phyloP scores from a whole-genome alignment of 2,329 filamentous ascomycete species.

The Aquanectria penicillioides region DNA sequence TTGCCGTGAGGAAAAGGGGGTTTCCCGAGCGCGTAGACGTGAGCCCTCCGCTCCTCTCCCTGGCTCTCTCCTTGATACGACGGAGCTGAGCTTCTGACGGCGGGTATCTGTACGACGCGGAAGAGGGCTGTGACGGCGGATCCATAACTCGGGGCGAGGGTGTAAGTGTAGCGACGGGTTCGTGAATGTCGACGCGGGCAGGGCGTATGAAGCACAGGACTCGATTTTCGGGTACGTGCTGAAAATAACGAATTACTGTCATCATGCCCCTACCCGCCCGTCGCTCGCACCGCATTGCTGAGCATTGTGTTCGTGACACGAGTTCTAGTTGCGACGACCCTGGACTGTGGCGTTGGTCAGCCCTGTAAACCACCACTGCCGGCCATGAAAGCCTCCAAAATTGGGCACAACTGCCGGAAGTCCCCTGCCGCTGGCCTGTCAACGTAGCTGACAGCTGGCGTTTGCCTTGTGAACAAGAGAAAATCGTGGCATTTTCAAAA shows the following conservation, averaged over 20 bases:
- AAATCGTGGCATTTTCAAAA: no score
- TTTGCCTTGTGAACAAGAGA: no score
- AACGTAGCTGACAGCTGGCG: no score
- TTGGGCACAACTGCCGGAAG: neutral
- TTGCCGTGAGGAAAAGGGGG: neutral
- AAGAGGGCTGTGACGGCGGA: neutral
- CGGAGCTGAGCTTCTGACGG: slow-evolving; percentile 11
- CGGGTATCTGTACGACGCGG: slow-evolving; percentile 2
- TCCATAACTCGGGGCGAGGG: neutral
- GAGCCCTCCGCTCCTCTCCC: neutral
- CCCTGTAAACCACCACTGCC: neutral
- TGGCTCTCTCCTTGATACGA: neutral
- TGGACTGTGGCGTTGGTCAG: neutral
- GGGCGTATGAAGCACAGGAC: neutral
- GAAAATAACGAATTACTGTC: neutral
- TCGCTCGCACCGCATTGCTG: neutral
- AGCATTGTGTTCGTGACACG: neutral
- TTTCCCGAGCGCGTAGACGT: neutral
- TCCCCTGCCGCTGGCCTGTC: no score
- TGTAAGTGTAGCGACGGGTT: slow-evolving; percentile 2
- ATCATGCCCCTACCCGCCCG: no score
- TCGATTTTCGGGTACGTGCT: neutral
- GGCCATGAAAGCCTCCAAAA: slow-evolving; percentile 1
- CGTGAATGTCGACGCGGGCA: neutral
- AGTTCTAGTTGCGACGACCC: neutral